Evolutionary conservation across 306 rosid genomes (phyloP).

Genomic region (Dryas alaskensis): DNA sequence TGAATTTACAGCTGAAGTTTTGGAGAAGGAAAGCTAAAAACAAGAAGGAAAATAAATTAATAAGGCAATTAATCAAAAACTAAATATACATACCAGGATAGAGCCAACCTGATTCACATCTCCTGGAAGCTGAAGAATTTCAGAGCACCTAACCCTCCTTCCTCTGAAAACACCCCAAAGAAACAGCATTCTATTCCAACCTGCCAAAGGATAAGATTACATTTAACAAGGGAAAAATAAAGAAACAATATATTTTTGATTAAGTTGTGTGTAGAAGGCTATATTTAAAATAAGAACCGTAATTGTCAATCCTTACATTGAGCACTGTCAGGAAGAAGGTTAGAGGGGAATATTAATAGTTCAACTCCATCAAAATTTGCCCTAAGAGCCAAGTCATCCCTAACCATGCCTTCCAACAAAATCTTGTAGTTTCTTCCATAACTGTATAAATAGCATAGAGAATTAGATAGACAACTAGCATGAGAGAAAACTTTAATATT

Average conservation of each 20-base stretch:
- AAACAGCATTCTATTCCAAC: slow-evolving; percentile 15
- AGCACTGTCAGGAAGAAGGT: slow-evolving; percentile 27
- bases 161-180: slow-evolving; percentile 25
- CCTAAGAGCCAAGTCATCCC: slow-evolving; percentile 39
- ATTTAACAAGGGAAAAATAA: not conserved
- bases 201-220: not conserved
- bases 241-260: not conserved
- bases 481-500: not conserved
- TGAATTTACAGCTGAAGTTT: not conserved
- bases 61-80: not conserved
- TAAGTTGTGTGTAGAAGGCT: not conserved
- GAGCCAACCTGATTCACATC: not conserved
- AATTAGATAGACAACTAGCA: slow-evolving; percentile 1
- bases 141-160: not conserved
- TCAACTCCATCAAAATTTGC: slow-evolving; percentile 37
- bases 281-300: not conserved
- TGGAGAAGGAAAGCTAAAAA: not conserved
- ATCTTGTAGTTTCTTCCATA: slow-evolving; percentile 25
- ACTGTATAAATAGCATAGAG: slow-evolving; percentile 14
- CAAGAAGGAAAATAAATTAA: not conserved
- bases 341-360: slow-evolving; percentile 40
- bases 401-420: slow-evolving; percentile 29
- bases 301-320: slow-evolving; percentile 5
- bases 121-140: not conserved
- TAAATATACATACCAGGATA: not conserved